Conservation (phyloP, 345 rosid genomes). For the Syzygium jambos region DNA sequence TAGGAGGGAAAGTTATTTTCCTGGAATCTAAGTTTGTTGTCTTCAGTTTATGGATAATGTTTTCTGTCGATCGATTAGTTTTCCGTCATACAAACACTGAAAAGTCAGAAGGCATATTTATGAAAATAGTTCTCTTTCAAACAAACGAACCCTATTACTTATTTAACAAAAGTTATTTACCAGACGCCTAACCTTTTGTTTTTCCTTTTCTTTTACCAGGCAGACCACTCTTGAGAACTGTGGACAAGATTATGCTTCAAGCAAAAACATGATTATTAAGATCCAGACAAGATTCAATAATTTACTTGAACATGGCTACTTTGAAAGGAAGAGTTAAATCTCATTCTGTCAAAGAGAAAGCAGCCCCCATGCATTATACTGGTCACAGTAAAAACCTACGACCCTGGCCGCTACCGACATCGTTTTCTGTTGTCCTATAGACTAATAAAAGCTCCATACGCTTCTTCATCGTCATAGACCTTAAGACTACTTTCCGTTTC, state of each 20-base stretch:
- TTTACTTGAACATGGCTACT: not conserved
- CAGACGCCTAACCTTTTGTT: not conserved
- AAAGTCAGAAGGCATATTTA: no score
- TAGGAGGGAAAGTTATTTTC: no score
- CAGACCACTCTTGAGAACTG: not conserved
- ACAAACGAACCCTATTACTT: no score
- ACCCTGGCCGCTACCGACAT: not conserved
- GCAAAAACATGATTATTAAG: not conserved
- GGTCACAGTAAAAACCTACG: not conserved
- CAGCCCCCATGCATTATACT: not conserved
- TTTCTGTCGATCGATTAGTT: no score
- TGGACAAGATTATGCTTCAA: not conserved
- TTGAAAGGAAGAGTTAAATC: not conserved
- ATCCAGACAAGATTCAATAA: not conserved
- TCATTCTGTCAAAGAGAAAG: not conserved
- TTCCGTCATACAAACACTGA: no score
- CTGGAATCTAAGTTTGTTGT: no score
- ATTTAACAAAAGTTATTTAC: no score
- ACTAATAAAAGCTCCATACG: not conserved
- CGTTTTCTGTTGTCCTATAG: not conserved
- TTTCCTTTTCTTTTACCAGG: not conserved
- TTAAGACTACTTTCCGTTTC: not conserved
- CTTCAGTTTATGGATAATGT: no score
- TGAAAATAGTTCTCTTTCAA: no score
- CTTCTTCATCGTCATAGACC: slow-evolving; percentile 7